Conservation (phyloP, 2,329 filamentous ascomycete species). For the Colletotrichum shisoi region DNA sequence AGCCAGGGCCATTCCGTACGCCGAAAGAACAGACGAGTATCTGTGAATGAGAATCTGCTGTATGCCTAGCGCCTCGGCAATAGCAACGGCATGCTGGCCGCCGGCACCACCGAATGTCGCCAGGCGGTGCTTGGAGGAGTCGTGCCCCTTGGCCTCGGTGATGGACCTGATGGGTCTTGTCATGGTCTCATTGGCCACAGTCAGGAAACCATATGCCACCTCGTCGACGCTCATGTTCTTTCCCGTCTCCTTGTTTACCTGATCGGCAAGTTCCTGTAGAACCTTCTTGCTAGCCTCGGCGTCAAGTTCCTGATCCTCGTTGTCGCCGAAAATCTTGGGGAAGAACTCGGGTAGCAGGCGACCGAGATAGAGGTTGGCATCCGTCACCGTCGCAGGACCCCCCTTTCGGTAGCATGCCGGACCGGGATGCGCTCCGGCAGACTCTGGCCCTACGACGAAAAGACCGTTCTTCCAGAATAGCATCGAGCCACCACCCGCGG, state of each 20-base stretch:
- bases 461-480: slow-evolving; percentile 89
- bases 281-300: slow-evolving; percentile 75
- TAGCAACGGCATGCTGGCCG: slow-evolving; percentile 90
- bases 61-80: slow-evolving; percentile 84
- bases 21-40: slow-evolving; percentile 88
- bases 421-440: slow-evolving; percentile 86
- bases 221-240: slow-evolving; percentile 80
- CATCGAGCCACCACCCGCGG: slow-evolving; percentile 84
- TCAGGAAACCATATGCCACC: slow-evolving; percentile 87
- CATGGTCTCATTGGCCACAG: slow-evolving; percentile 92
- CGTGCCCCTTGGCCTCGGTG: slow-evolving; percentile 90
- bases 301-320: slow-evolving; percentile 84
- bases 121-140: slow-evolving; percentile 87
- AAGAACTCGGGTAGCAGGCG: slow-evolving; percentile 89
- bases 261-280: slow-evolving; percentile 76
- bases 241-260: slow-evolving; percentile 79
- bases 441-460: slow-evolving; percentile 90
- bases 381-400: slow-evolving; percentile 89
- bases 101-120: slow-evolving; percentile 93
- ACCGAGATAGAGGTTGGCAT: slow-evolving; percentile 87
- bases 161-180: slow-evolving; percentile 87
- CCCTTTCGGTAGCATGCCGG: slow-evolving; percentile 92
- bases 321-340: slow-evolving; percentile 91
- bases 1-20: slow-evolving; percentile 90
- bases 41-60: slow-evolving; percentile 84